phyloP scores from a whole-genome alignment of 2,329 filamentous ascomycete genomes.

The Torrubiella hemipterigena region DNA sequence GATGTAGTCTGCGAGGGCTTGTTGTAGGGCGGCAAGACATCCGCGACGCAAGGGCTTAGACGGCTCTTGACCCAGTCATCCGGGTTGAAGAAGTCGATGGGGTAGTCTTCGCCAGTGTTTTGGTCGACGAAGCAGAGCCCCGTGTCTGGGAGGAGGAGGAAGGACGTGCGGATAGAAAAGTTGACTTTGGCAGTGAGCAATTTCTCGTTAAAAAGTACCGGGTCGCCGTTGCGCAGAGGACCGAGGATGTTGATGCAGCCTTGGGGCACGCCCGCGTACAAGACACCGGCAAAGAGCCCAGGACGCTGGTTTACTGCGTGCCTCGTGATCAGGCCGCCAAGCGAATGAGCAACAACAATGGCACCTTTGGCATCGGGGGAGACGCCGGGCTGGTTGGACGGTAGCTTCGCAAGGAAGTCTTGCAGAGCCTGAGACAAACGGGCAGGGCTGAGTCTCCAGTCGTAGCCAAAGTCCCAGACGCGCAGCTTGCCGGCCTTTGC shows the following conservation, averaged over 20 bases:
- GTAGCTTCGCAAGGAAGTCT: slow-evolving; percentile 59
- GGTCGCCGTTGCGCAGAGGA: slow-evolving; percentile 82
- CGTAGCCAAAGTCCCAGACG: slow-evolving; percentile 86
- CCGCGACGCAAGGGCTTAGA: slow-evolving; percentile 65
- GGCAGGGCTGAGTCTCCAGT: slow-evolving; percentile 81
- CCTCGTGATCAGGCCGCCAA: slow-evolving; percentile 78
- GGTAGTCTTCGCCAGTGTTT: slow-evolving; percentile 66
- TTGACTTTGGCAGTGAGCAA: slow-evolving; percentile 88
- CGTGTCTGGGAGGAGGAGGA: slow-evolving; percentile 73
- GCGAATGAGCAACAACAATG: slow-evolving; percentile 71
- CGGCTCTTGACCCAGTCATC: slow-evolving; percentile 70
- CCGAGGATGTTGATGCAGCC: slow-evolving; percentile 86
- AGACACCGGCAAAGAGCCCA: slow-evolving; percentile 72
- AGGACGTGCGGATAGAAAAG: slow-evolving; percentile 81
- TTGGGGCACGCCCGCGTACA: slow-evolving; percentile 77
- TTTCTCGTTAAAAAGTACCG: slow-evolving; percentile 78
- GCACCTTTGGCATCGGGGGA: slow-evolving; percentile 51
- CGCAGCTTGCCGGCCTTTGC: slow-evolving; percentile 57
- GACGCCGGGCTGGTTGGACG: slow-evolving; percentile 54
- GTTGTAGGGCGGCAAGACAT: slow-evolving; percentile 47
- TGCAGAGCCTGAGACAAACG: slow-evolving; percentile 62
- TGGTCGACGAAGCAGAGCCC: slow-evolving; percentile 82
- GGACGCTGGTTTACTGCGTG: slow-evolving; percentile 79
- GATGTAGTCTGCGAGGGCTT: slow-evolving; percentile 23
- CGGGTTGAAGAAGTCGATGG: slow-evolving; percentile 71